Base-by-base conservation (phyloP, 2,329 filamentous ascomycete genomes). In the Fusarium scirpi region DNA sequence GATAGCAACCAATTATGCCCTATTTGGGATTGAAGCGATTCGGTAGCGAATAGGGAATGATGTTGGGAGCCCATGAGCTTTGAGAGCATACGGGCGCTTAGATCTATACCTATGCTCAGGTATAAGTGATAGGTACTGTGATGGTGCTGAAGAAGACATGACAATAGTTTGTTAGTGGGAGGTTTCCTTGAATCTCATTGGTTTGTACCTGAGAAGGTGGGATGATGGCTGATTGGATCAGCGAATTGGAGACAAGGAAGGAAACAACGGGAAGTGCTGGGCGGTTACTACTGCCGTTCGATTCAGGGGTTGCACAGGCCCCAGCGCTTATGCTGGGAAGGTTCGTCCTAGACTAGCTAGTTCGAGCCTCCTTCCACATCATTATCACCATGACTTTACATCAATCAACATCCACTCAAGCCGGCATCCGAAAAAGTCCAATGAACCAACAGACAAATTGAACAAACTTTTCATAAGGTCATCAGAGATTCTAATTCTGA, bases 1-100 rank as follows among this genome's bases (percentile, higher is more conserved):
- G 47, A 54, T 48, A 49, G 43, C 27, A 44, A 61, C 16, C 24
- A 49, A 32, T 48, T 40, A 18, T 61, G 38, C 30, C 25, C 22
- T 18, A 25, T 49, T 24, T 18, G 22, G 44, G 24, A 49, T 43
- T n/a, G 18, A 43, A 43, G 44, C 40, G 29, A 46, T 15, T 32
- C 44, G 48, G 44, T 49, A 45, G 20, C 69, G 40, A 72, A 72
- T 62, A 16, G 45, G 7, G 20, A 16, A 15, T 5, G 24, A 18
- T 15, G 29, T 40, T 27, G 44, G 48, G 24, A 43, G 32, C 16
- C 29, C 45, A 63, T 56, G 57, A 46, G 29, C 12, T 7, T 22
- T 41, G 52, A 9, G 43, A 53, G 46, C 49, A 51, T 30, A 62
- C 53, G 60, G 69, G 69, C 69, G 69, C 69, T 71, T 71, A 71